phyloP scores from a whole-genome alignment of 192 early-diverging fungal species.

The Rhizophagus clarus region DNA sequence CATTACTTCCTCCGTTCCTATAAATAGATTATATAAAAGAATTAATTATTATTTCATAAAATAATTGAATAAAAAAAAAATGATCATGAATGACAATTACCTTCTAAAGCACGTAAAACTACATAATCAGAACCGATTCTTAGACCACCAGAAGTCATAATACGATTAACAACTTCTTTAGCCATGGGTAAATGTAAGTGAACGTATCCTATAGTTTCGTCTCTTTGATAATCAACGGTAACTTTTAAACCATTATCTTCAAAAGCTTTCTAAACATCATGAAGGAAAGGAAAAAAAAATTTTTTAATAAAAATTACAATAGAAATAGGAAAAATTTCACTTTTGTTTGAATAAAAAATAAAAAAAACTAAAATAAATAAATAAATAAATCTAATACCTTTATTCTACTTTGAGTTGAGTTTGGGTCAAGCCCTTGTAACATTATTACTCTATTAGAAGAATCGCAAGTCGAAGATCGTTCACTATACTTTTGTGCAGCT shows the following conservation, averaged over 20 bases:
- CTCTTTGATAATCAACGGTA: constrained; percentile 17
- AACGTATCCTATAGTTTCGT: constrained; percentile 23
- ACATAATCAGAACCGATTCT: not conserved
- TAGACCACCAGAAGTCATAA: constrained; percentile 1
- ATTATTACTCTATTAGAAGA: constrained; percentile 20
- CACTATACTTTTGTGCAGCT: not conserved
- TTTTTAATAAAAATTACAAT: too few species aligned
- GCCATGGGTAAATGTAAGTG: constrained; percentile 9
- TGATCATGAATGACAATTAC: not conserved
- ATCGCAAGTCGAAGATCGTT: not conserved
- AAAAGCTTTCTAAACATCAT: constrained; percentile 2
- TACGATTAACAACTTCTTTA: constrained; percentile 3
- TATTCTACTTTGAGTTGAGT: constrained; percentile 1
- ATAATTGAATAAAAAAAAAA: not conserved
- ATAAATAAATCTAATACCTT: not conserved
- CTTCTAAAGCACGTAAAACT: constrained; percentile 8
- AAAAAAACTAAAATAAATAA: not conserved
- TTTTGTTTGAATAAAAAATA: too few species aligned
- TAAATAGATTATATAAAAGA: not conserved
- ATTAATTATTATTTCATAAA: not conserved
- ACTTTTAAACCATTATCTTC: constrained; percentile 18
- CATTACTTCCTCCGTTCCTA: constrained; percentile 15
- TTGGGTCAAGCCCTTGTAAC: constrained; percentile 21
- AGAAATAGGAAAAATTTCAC: too few species aligned
- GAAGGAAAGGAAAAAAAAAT: not conserved